Conservation (phyloP, 2,329 filamentous ascomycete species). For the Fusarium drepaniforme region DNA sequence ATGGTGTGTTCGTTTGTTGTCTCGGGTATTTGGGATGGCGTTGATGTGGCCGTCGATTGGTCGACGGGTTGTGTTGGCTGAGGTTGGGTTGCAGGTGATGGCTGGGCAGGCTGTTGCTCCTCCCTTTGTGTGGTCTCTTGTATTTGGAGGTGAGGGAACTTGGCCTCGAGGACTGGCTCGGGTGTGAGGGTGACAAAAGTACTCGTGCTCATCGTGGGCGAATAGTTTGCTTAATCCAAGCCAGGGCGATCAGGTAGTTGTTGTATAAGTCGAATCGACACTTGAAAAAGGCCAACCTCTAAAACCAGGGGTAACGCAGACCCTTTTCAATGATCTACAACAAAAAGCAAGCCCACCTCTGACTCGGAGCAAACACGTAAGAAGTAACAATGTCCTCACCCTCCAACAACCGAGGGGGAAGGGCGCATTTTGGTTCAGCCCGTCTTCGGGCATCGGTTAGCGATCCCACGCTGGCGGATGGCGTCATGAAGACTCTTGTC, state of each 20-base stretch:
- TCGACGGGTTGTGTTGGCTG: conserved; percentile 13
- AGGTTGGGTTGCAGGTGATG: conserved; percentile 5
- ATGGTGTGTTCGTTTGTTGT: conserved; percentile 5
- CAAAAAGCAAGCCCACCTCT: conserved; percentile 1
- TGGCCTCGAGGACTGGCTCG: conserved; percentile 19
- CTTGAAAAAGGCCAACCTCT: background rate
- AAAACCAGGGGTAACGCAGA: background rate
- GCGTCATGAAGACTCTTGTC: conserved; percentile 35
- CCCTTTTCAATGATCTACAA: conserved; percentile 11
- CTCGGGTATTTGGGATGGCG: conserved; percentile 15
- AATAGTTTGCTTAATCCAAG: background rate
- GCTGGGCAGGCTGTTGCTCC: background rate
- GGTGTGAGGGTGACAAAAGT: conserved; percentile 31
- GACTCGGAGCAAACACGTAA: conserved; percentile 10
- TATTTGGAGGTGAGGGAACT: background rate
- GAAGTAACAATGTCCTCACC: conserved; percentile 14
- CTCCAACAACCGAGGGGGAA: background rate
- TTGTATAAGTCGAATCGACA: background rate
- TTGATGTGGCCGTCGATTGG: background rate
- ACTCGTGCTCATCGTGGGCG: conserved; percentile 27
- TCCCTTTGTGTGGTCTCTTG: conserved; percentile 4
- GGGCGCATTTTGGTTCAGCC: conserved; percentile 18
- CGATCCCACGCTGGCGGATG: conserved; percentile 30
- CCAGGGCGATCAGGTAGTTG: background rate
- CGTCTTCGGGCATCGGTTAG: conserved; percentile 4